A percentile compares a stretch with the other conserved stretches of the same genome.
Conservation (phyloP, 1,284 basidiomycete species). For the Puccinia brachypodii region DNA sequence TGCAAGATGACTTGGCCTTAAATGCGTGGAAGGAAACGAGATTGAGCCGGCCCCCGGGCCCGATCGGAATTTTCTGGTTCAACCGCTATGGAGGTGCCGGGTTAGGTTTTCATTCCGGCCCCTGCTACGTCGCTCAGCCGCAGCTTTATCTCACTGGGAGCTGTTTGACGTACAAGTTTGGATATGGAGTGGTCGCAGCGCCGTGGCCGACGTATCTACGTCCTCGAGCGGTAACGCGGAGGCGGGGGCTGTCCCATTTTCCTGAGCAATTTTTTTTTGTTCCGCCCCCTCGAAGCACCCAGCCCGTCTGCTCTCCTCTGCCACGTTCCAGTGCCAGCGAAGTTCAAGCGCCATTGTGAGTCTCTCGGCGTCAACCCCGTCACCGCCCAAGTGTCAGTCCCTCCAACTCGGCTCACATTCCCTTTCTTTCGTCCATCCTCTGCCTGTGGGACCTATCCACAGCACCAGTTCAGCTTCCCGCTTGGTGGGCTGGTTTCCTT, state of each 20-base stretch:
- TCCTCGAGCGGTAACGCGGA: too few relatives aligned
- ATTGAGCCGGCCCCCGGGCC: too few relatives aligned
- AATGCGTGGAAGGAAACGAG: too few relatives aligned
- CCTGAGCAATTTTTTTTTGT: background rate
- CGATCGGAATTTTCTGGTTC: background rate
- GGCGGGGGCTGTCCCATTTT: background rate
- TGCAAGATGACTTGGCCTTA: too few relatives aligned
- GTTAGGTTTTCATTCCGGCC: background rate
- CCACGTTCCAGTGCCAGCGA: background rate
- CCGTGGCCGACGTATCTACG: background rate
- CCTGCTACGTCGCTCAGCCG: background rate
- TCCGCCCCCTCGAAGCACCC: background rate
- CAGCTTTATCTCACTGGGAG: background rate
- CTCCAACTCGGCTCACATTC: background rate
- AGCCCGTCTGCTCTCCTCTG: background rate
- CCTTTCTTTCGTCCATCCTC: background rate
- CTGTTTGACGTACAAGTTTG: too few relatives aligned
- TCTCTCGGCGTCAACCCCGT: background rate
- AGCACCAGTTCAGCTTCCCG: background rate
- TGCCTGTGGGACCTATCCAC: background rate
- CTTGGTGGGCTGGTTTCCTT: background rate
- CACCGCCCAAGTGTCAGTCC: too few relatives aligned
- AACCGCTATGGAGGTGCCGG: background rate
- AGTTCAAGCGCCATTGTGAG: background rate
- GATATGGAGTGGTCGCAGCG: background rate